Evolutionary conservation across 352 stramenopile genomes (phyloP).

Genomic region (Blastocystis sp.): DNA sequence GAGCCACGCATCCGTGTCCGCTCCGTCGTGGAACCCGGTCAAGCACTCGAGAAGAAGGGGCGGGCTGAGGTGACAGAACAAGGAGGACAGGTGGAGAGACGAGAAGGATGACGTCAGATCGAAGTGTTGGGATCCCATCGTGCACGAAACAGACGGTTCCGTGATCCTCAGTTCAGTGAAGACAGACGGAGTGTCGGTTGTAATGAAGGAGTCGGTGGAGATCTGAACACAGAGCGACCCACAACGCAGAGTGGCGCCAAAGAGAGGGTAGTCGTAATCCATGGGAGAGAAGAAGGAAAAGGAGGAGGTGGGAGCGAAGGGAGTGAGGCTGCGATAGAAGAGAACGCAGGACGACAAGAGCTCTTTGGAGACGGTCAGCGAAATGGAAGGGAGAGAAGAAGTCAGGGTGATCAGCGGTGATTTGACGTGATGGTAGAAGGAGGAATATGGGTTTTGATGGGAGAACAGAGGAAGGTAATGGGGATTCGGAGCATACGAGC

Average conservation of each 20-base stretch:
- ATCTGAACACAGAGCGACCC: not conserved
- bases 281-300: not conserved
- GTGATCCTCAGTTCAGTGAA: not conserved
- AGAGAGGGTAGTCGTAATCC: not conserved
- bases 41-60: not conserved
- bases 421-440: not conserved
- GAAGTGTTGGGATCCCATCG: slow-evolving; percentile 15
- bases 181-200: not conserved
- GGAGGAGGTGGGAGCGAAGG: not conserved
- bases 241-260: not conserved
- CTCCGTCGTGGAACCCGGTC: not conserved
- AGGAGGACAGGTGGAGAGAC: not conserved
- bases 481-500: not conserved
- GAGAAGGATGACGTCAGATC: slow-evolving; percentile 1
- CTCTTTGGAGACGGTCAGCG: not conserved
- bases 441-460: not conserved
- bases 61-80: not conserved
- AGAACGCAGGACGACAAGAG: not conserved
- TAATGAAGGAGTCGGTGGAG: not conserved
- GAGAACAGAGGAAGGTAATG: not conserved
- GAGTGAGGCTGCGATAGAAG: not conserved
- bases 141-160: not conserved
- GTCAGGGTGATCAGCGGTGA: not conserved
- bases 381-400: not conserved
- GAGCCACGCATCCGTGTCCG: slow-evolving; percentile 23